Conservation (phyloP, 345 rosid species). For the Citropsis articulata region DNA sequence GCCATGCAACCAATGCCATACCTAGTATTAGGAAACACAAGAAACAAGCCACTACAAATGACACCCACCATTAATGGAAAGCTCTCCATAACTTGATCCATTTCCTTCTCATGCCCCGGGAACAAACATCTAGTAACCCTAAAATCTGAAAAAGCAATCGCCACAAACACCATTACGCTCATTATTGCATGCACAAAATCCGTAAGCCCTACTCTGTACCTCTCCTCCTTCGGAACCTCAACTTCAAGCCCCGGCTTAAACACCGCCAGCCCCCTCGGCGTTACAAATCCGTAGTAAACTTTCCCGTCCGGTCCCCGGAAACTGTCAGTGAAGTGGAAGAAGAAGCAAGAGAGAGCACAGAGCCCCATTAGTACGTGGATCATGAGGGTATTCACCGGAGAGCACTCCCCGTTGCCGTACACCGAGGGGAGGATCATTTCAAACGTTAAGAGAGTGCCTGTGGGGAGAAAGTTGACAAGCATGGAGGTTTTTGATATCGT, state of each 20-base stretch:
- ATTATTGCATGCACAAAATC: constrained; percentile 70
- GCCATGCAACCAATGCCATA: constrained; percentile 70
- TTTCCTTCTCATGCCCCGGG: constrained; percentile 64
- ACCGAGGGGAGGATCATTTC: constrained; percentile 77
- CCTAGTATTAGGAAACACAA: constrained; percentile 64
- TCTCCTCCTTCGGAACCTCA: constrained; percentile 48
- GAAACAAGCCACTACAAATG: constrained; percentile 66
- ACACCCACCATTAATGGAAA: constrained; percentile 77
- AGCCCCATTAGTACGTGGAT: constrained; percentile 46
- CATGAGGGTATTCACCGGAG: constrained; percentile 55
- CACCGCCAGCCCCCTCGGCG: constrained; percentile 61
- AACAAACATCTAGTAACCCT: constrained; percentile 60
- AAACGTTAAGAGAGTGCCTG: constrained; percentile 77
- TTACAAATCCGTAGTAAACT: constrained; percentile 68
- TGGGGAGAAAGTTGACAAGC: constrained; percentile 69
- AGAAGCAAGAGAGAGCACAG: constrained; percentile 67
- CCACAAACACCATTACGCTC: constrained; percentile 72
- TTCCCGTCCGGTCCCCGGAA: constrained; percentile 61
- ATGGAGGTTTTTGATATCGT: constrained; percentile 70
- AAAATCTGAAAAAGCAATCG: constrained; percentile 67
- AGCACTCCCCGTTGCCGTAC: constrained; percentile 53
- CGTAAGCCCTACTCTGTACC: constrained; percentile 49
- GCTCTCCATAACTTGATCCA: constrained; percentile 84
- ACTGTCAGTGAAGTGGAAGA: constrained; percentile 76
- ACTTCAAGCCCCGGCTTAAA: constrained; percentile 58